Conservation (phyloP, 768 basidiomycete genomes). For the Pholiota microspora region DNA sequence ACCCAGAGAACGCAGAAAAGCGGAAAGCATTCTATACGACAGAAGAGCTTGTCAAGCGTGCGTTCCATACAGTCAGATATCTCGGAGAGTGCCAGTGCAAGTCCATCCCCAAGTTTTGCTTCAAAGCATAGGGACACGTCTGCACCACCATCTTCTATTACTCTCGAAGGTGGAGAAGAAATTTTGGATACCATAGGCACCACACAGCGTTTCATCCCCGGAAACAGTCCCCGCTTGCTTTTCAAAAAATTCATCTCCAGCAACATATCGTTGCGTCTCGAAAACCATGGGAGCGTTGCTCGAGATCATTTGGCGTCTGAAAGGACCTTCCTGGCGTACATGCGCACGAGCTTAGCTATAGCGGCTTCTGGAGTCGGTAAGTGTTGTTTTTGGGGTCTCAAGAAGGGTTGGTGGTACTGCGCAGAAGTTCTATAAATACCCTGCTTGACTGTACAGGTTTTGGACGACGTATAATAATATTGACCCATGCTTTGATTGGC, state of each 20-base stretch:
- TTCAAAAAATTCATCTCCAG: neutral
- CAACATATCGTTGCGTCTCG: conserved; percentile 26
- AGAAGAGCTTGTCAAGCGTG: neutral
- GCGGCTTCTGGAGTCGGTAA: conserved; percentile 59
- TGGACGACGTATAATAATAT: neutral
- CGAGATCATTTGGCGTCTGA: conserved; percentile 65
- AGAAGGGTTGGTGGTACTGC: neutral
- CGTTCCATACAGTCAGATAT: neutral
- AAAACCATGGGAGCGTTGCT: conserved; percentile 62
- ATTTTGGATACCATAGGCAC: neutral
- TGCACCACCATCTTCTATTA: neutral
- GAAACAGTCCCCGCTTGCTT: neutral
- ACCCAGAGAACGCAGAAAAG: neutral
- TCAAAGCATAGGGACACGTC: neutral
- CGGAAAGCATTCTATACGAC: neutral
- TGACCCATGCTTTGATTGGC: neutral
- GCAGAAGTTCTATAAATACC: conserved; percentile 1
- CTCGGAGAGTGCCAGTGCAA: neutral
- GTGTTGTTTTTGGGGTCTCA: conserved; percentile 18
- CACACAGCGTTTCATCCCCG: neutral
- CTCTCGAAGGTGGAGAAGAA: neutral
- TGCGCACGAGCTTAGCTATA: conserved; percentile 61
- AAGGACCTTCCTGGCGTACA: conserved; percentile 61
- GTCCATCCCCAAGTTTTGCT: neutral
- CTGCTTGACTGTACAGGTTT: neutral